Conservation (phyloP, 495 filamentous ascomycete genomes). For the Hypoxylon intermedium region DNA sequence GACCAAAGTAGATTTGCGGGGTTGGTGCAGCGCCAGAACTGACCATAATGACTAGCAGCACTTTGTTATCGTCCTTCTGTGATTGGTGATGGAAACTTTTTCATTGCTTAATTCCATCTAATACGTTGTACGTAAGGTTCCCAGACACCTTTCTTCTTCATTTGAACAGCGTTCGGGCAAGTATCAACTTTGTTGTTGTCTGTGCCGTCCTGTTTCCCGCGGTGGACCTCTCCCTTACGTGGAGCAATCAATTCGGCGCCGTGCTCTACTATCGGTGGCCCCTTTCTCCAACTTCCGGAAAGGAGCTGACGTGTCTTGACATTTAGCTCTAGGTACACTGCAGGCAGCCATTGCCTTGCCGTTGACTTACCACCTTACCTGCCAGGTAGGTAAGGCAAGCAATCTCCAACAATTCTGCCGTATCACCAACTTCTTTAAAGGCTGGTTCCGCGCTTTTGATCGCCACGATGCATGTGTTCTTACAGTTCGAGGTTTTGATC, state of each 20-base stretch:
- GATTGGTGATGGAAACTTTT: slow-evolving; percentile 27
- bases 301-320: slow-evolving; percentile 23
- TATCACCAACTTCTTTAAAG: background rate
- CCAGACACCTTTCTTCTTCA: too few species aligned
- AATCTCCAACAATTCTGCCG: slow-evolving; percentile 7
- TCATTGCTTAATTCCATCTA: slow-evolving; percentile 36
- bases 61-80: slow-evolving; percentile 28
- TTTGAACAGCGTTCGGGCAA: too few species aligned
- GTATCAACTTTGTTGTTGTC: too few species aligned
- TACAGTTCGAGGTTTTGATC: too few species aligned
- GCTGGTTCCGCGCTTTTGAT: background rate
- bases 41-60: slow-evolving; percentile 11
- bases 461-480: background rate
- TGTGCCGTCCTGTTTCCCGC: background rate
- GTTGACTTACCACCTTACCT: slow-evolving; percentile 36
- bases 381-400: background rate
- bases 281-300: slow-evolving; percentile 27
- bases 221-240: slow-evolving; percentile 22
- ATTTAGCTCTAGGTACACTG: slow-evolving; percentile 12
- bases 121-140: slow-evolving; percentile 37
- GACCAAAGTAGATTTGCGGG: slow-evolving; percentile 30
- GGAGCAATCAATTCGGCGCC: slow-evolving; percentile 15
- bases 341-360: too few species aligned
- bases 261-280: slow-evolving; percentile 3
- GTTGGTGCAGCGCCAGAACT: slow-evolving; percentile 28